Evolutionary conservation across 768 basidiomycete genomes (phyloP), one percentile per base, ranked within the genome.

Genomic region (Panaeolus papilionaceus): DNA sequence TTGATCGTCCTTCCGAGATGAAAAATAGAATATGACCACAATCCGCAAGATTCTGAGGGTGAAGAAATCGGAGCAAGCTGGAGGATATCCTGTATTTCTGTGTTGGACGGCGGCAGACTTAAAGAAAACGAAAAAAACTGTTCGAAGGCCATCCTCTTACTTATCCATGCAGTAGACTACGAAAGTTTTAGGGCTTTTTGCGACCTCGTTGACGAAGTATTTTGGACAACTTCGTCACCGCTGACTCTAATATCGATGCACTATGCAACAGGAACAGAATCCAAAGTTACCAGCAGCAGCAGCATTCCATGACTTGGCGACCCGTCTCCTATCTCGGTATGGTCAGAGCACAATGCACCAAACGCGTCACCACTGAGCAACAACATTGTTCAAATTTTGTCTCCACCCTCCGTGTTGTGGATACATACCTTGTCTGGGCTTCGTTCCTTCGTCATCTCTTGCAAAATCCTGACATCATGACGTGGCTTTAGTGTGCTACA

Each of bases 81-180:
- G 86, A 89, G 71, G 85, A 88, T 65, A 73, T 87, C 28, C 73
- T 76, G 20, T 83, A 84, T 71, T 88, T 87, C 71, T 76, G 88
- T 4, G 82, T 88, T 0, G 75, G 77, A 18, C 80, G 61, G 33
- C 33, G 3, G 33, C 3, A 33, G 33, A 33, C 74, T 87, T 8
- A 83, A 85, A 67, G 78, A 79, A 2, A 79, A 75, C 65, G 72
- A 58, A 58, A 33, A 33, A 58, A 28, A 37, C 7, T 9, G 54
- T 16, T 28, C 54, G 1, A 58, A 58, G 33, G 33, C 26, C 33
- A 1, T 58, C 6, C n/a, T 28, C 54, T 12, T 12, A 33, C 33
- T 14, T 58, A 58, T 58, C 54, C 54, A 51, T 88, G 87, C 72
- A 62, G 71, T 66, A 82, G 83, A 68, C 86, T 86, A n/a, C 81